Evolutionary conservation across 352 stramenopile genomes (phyloP), one percentile per base, ranked within the genome.

Genomic region (Pythium oligandrum): DNA sequence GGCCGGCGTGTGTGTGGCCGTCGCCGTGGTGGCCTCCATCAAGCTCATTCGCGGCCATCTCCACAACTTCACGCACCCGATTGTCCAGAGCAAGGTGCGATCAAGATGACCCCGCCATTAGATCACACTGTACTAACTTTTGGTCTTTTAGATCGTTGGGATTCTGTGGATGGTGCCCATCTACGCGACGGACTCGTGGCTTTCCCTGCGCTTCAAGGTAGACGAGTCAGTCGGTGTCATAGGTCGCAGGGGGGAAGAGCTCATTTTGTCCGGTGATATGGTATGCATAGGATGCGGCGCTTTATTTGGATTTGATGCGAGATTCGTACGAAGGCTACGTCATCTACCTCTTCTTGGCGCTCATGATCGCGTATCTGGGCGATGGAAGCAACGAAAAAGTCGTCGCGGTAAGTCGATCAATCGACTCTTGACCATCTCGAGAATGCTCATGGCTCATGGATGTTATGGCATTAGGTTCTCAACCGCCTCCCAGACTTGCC

Each of bases 81-180:
- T 94, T 46, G 82, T 98, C 9, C 96, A 98, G 68, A 83, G 90
- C 59, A 98, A 98, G 66, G 96, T 98, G 40, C 4, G 17, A 26
- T 26, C 17, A 26, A 26, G 17, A 26, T 26, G 17, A 26, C 17
- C 17, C 17, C 17, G 17, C 17, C 17, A 26, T 26, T 26, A 26
- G 17, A 26, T 26, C 17, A 26, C 17, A 26, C 17, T 26, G 17
- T 26, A 26, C 17, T 26, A 26, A 26, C 17, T 26, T 26, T 26
- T 26, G 17, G 17, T 26, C 17, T 26, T 26, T 26, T 40, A 98
- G 77, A 95, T 98, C 61, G 89, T 99, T 3, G 84, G 96, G 0
- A 99, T 99, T 59, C 62, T 99, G 26, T 99, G 93, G 93, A 99
- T 99, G 93, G 95, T 99, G 11, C 96, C 96, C 1, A 98, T 99